Evolutionary conservation across 495 filamentous ascomycete species (phyloP), one percentile per base, ranked within the genome.

Genomic region (Penicillium diatomitis): DNA sequence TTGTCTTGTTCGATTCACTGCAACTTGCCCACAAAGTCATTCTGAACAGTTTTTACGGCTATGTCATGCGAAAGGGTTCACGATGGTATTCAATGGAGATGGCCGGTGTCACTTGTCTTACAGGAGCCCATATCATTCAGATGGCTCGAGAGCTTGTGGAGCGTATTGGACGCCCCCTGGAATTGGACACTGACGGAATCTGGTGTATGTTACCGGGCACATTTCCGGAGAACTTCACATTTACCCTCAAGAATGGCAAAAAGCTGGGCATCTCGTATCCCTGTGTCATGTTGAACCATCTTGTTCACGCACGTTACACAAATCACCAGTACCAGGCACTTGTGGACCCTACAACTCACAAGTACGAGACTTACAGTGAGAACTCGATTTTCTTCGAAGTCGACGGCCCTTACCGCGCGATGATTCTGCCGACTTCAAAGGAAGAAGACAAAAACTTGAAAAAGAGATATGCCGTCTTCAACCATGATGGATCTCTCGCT

Each of bases 371-470:
- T 0, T 83, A 91, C 58, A 96, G 90, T 64, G 92, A 99, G 57
- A 99, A 99, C 67, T 88, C 90, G 28, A 99, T 99, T 61, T 97
- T 99, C 72, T 99, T 99, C 67, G 92, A 99, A 66, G 92, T 99
- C 30, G 92, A 99, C 59, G 92, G 92, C 4, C 92, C 92, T 0
- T 99, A 99, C 72, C 84, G 78, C 65, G 92, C 92, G 52, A 99
- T 99, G 92, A 85, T 99, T 42, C 67, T 99, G 38, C 92, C 92
- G 29, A 96, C 92, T 3, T 96, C 90, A 0, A 96, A 98, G 60
- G 92, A 99, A 64, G 92, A 96, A 66, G 88, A 96, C 70, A 97
- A 95, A 74, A 99, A 99, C 65, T 74, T 99, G 77, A 99, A 99
- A 72, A 99, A 99, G 66, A 81, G 92, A 60, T 99, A 99, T 61